Base-by-base conservation (phyloP, 148 eudicot species). In the Silene conica region DNA sequence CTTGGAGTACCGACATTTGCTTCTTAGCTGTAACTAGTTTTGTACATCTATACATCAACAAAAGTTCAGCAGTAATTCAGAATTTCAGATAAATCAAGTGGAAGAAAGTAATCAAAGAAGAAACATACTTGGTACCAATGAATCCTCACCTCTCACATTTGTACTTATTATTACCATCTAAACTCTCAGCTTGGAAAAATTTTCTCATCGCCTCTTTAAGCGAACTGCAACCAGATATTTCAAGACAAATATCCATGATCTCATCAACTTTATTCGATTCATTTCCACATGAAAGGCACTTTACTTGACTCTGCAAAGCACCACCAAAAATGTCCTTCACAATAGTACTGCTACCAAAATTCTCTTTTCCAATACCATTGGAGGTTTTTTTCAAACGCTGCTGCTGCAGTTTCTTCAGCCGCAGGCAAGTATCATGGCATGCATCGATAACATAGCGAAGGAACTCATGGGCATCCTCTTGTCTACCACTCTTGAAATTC, bases 401-500 rank as follows among this genome's bases (percentile, higher is more conserved):
- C 18, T 82, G 90, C 65, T 87, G 92, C 77, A 92, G 73, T 78
- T 96, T 96, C 85, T 85, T 92, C 77, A 96, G 78, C 60, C 96
- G 86, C 54, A 96, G 87, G 81, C 94, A 96, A 22, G 96, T 86
- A 71, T 86, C 87, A 73, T 96, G 97, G 73, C 99, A 96, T 1
- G 94, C 92, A 74, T 92, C 99, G 58, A 96, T 92, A 22, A 96
- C 99, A 65, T 92, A 92, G 14, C 97, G 88, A 73, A 96, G 88
- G 76, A 96, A 96, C 85, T 96, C 99, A 43, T 96, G 99, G 19
- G 99, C 99, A 71, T 96, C 99, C 83, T 96, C 99, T 77, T 96
- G 99, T 78, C 94, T 83, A 13, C 97, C 96, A 0, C 78, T 62
- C 67, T 85, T 82, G 77, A 95, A 95, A 66, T 90, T 89, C 83